Conservation (phyloP, 495 filamentous ascomycete species). For the Aspergillus sclerotiicarbonarius region DNA sequence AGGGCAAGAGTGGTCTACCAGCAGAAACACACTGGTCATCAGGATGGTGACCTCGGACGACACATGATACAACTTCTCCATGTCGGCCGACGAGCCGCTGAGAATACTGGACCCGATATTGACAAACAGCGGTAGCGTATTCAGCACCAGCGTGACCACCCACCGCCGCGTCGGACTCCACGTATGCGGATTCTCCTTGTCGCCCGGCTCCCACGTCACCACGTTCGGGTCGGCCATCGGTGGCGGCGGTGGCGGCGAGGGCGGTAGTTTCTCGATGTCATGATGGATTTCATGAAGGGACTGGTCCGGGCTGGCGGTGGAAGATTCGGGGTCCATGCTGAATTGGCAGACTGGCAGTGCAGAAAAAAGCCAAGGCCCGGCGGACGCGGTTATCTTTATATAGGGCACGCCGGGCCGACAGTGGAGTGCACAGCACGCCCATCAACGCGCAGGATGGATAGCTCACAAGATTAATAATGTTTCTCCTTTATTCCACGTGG, state of each 20-base stretch:
- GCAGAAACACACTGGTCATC: neutral
- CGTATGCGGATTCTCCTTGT: neutral
- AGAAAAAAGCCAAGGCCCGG: neutral
- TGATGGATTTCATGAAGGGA: neutral
- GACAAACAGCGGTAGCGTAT: neutral
- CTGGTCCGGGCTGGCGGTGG: neutral
- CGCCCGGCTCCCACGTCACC: neutral
- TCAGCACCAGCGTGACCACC: neutral
- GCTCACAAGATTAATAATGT: neutral
- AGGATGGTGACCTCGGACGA: neutral
- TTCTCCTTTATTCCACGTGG: neutral
- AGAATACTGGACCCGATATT: neutral
- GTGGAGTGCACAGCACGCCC: neutral
- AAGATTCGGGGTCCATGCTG: neutral
- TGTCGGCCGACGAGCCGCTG: neutral
- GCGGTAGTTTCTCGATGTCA: neutral
- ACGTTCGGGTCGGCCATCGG: neutral
- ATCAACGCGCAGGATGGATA: neutral
- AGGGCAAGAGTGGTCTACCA: neutral
- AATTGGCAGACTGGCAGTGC: neutral
- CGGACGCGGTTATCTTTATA: neutral
- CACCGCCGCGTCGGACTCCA: neutral
- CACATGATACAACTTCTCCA: neutral
- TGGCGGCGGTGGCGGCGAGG: neutral
- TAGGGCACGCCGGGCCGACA: neutral